phyloP scores from a whole-genome alignment of 164 flowering plant genomes.

The Echeveria elegans region DNA sequence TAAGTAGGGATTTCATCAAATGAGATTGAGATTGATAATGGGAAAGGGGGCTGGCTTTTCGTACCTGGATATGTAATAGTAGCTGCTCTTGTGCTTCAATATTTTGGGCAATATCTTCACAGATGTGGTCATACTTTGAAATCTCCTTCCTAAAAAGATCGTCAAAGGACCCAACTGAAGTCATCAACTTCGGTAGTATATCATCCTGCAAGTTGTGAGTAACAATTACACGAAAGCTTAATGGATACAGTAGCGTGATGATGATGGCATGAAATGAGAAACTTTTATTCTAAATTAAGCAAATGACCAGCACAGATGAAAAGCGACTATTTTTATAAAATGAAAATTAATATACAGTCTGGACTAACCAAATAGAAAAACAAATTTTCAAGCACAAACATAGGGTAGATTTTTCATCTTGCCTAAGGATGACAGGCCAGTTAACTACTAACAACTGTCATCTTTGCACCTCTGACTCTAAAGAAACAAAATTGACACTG shows the following conservation, averaged over 20 bases:
- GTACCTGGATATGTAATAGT: constrained; percentile 83
- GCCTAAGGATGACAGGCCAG: not conserved
- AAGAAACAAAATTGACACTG: not conserved
- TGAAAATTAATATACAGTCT: not conserved
- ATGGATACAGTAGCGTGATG: not conserved
- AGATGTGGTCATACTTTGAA: constrained; percentile 74
- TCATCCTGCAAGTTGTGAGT: constrained; percentile 56
- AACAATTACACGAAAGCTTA: not conserved
- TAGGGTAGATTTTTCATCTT: not conserved
- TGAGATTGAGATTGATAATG: too few species aligned
- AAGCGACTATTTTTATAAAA: not conserved
- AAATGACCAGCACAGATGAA: too few species aligned
- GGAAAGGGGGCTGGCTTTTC: too few species aligned
- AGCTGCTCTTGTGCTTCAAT: constrained; percentile 83
- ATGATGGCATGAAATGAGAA: not conserved
- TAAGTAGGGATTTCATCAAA: too few species aligned
- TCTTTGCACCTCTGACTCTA: not conserved
- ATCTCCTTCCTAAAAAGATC: constrained; percentile 91
- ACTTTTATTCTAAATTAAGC: too few species aligned
- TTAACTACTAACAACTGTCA: not conserved
- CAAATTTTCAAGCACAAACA: not conserved
- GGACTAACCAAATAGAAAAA: not conserved
- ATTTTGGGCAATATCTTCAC: constrained; percentile 67
- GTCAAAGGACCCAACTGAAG: constrained; percentile 74
- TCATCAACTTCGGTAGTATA: constrained; percentile 90